Base-by-base conservation (phyloP, 225 moss, liverwort and hornwort genomes). In the Anthoceros angustus region DNA sequence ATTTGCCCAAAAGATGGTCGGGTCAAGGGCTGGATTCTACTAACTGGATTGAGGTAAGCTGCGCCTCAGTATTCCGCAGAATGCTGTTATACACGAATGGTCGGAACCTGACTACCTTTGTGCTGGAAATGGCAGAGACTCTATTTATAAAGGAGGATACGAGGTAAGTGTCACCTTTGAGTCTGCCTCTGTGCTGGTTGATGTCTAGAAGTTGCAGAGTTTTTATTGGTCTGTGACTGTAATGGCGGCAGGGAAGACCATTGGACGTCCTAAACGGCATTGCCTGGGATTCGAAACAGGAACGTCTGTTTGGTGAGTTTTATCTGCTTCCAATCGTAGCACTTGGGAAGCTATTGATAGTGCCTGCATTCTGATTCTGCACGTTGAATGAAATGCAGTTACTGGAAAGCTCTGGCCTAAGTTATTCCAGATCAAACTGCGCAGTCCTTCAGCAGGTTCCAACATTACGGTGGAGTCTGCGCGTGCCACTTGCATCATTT, bases 381-480 rank as follows among this genome's bases (percentile, higher is more conserved):
- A 67, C 15, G 7, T 15, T 60, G 62, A 42, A 5, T 65, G 20
- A 25, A 40, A 5, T 82, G 76, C 89, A 98, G 98, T 98, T n/a
- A 98, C 98, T 10, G 98, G 98, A 25, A 98, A 98, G 71, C 39
- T 75, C 72, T 98, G 98, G 98, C 98, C 98, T 18, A 98, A 92
- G 76, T 74, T 98, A 39, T 98, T 74, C 68, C 79, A 98, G 73
- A 89, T 98, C 42, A 75, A 78, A 68, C 63, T 98, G 18, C 15
- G 15, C 6, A 55, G 55, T 55, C n/a, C 55, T 55, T 11, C 55
- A 9, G n/a, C 7, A 8, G 23, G 23, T 55, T 7, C 23, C n/a
- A 20, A 55, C 55, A 12, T 23, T 4, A 20, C 12, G 18, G 55
- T 15, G 23, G 55, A 32, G 32, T 32, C 32, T 32, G 32, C 32